phyloP scores from a whole-genome alignment of 1,139 yeast genomes.

The Sugiyamaella pinicola region DNA sequence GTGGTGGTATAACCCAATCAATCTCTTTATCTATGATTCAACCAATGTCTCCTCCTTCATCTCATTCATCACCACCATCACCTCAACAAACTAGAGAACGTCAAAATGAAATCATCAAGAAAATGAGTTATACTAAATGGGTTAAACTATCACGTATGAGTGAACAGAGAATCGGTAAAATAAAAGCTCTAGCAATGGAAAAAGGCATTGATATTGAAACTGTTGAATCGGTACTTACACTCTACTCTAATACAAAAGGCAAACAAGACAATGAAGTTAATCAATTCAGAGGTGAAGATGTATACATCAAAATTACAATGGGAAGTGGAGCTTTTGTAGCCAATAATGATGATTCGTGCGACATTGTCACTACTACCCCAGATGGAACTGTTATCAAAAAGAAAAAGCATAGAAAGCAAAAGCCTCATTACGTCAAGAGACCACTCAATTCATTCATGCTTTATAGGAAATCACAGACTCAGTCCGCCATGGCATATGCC shows the following conservation, averaged over 20 bases:
- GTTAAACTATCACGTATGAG: slow-evolving; percentile 40
- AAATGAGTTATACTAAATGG: slow-evolving; percentile 34
- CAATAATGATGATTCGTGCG: slow-evolving; percentile 24
- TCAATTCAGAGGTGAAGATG: slow-evolving; percentile 36
- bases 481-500: slow-evolving; percentile 47
- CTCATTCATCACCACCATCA: slow-evolving; percentile 22
- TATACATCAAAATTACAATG: slow-evolving; percentile 37
- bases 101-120: slow-evolving; percentile 24
- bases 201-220: slow-evolving; percentile 40
- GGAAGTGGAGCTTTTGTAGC: slow-evolving; percentile 33
- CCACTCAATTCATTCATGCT: slow-evolving; percentile 56
- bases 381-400: slow-evolving; percentile 24
- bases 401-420: slow-evolving; percentile 34
- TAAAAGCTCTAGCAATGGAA: slow-evolving; percentile 36
- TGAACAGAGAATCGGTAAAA: slow-evolving; percentile 33
- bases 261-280: slow-evolving; percentile 34
- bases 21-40: slow-evolving; percentile 16
- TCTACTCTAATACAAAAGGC: slow-evolving; percentile 31
- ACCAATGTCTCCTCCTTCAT: slow-evolving; percentile 20
- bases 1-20: too few relatives aligned
- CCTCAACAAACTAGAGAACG: slow-evolving; percentile 20
- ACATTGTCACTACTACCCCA: slow-evolving; percentile 21
- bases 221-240: slow-evolving; percentile 38
- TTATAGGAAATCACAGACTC: slow-evolving; percentile 50
- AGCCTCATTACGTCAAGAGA: slow-evolving; percentile 46